These are phyloP conservation scores for Heliophila coronopifolia DNA, from an alignment of 441 rosid species.

Conservation along the genomic window DNA sequence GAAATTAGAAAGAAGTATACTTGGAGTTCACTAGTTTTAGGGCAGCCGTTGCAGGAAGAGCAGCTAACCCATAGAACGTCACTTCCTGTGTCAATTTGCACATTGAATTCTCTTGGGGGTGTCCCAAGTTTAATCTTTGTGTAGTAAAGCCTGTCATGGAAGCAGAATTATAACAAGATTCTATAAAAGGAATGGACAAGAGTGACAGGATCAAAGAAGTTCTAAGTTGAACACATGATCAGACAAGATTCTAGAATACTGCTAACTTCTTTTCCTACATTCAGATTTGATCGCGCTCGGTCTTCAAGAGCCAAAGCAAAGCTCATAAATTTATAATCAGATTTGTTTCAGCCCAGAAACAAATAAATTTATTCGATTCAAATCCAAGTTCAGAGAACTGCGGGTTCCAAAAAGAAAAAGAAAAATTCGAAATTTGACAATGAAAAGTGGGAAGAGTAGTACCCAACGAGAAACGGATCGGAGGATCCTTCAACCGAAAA, in stretches of 20 bases:
- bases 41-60: slow-evolving; percentile 45
- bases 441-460: slow-evolving; percentile 1
- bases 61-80: slow-evolving; percentile 52
- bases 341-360: background rate
- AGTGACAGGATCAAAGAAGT: slow-evolving; percentile 1
- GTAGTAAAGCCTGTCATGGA: slow-evolving; percentile 40
- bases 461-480: slow-evolving; percentile 36
- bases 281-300: background rate
- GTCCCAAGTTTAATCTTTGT: slow-evolving; percentile 45
- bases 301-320: slow-evolving; percentile 2
- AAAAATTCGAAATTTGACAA: slow-evolving; percentile 13
- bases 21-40: slow-evolving; percentile 37
- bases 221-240: background rate
- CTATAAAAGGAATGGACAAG: slow-evolving; percentile 6
- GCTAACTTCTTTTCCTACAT: background rate
- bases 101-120: slow-evolving; percentile 44
- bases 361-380: background rate
- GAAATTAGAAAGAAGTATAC: slow-evolving; percentile 21
- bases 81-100: slow-evolving; percentile 52
- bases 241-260: background rate
- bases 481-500: slow-evolving; percentile 29
- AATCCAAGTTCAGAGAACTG: slow-evolving; percentile 6
- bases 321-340: background rate
- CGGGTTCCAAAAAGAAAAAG: background rate
- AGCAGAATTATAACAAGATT: slow-evolving; percentile 5